Conservation (phyloP, 352 stramenopile species). For the Ophiocytium majus region DNA sequence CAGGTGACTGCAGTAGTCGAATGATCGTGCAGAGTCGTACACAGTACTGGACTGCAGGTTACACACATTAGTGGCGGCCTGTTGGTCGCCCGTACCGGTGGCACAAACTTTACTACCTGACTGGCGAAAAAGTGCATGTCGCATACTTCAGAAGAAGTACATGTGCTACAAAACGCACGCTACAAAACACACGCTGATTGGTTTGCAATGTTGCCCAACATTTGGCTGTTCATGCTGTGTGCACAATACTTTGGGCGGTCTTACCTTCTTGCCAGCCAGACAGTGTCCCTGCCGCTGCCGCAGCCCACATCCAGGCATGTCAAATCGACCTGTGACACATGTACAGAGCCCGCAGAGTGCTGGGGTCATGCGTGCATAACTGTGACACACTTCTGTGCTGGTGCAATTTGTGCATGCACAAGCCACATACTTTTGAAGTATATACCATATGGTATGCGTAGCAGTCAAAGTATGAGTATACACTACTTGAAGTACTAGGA, state of each 20-base stretch:
- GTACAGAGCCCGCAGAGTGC: too few relatives aligned
- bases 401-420: too few relatives aligned
- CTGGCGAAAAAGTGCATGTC: neutral
- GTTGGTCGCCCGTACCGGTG: neutral
- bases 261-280: neutral
- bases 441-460: too few relatives aligned
- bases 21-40: too few relatives aligned
- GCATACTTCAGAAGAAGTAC: neutral
- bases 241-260: neutral
- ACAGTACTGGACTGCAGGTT: too few relatives aligned
- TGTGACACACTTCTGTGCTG: too few relatives aligned
- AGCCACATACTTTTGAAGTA: too few relatives aligned
- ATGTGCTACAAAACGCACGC: neutral
- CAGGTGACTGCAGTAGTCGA: too few relatives aligned
- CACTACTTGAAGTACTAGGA: too few relatives aligned
- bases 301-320: slow-evolving; percentile 1
- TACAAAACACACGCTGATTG: neutral
- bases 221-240: neutral
- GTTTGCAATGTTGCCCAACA: neutral
- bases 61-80: too few relatives aligned
- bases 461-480: too few relatives aligned
- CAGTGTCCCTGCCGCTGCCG: neutral
- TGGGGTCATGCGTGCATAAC: too few relatives aligned
- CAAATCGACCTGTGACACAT: slow-evolving; percentile 3
- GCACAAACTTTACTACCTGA: neutral